A percentile compares a stretch with the other conserved stretches of the same genome.
Evolutionary conservation across 441 rosid species (phyloP).

Genomic region (Dalechampia spathulata): DNA sequence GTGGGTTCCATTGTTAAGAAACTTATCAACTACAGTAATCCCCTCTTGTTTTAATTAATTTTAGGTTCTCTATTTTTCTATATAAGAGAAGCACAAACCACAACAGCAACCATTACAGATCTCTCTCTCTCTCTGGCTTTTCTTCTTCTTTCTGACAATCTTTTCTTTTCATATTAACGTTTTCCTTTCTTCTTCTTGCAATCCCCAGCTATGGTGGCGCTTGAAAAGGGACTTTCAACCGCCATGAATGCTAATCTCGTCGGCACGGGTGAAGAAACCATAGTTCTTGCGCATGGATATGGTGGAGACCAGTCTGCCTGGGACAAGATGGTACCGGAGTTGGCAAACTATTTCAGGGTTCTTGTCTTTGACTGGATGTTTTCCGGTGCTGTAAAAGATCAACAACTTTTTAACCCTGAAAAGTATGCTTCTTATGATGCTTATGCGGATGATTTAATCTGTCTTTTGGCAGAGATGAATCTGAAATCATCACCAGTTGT

Average conservation of each 20-base stretch:
- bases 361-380: slow-evolving; percentile 70
- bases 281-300: slow-evolving; percentile 74
- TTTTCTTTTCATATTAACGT: too few relatives aligned
- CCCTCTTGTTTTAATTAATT: neutral
- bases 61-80: slow-evolving; percentile 1
- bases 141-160: neutral
- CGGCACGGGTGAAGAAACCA: slow-evolving; percentile 38
- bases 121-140: neutral
- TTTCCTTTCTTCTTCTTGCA: too few relatives aligned
- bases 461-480: slow-evolving; percentile 52
- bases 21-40: neutral
- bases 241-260: slow-evolving; percentile 58
- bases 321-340: slow-evolving; percentile 54
- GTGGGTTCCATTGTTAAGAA: too few relatives aligned
- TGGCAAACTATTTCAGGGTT: slow-evolving; percentile 40
- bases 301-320: slow-evolving; percentile 69
- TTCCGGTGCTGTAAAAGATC: slow-evolving; percentile 58
- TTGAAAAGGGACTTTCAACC: slow-evolving; percentile 30
- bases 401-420: slow-evolving; percentile 40
- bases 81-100: slow-evolving; percentile 19
- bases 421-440: slow-evolving; percentile 52
- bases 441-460: slow-evolving; percentile 52
- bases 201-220: slow-evolving; percentile 25
- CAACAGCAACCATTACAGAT: neutral
- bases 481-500: slow-evolving; percentile 37